Conservation (phyloP, 495 filamentous ascomycete genomes). For the Lepraria neglecta region DNA sequence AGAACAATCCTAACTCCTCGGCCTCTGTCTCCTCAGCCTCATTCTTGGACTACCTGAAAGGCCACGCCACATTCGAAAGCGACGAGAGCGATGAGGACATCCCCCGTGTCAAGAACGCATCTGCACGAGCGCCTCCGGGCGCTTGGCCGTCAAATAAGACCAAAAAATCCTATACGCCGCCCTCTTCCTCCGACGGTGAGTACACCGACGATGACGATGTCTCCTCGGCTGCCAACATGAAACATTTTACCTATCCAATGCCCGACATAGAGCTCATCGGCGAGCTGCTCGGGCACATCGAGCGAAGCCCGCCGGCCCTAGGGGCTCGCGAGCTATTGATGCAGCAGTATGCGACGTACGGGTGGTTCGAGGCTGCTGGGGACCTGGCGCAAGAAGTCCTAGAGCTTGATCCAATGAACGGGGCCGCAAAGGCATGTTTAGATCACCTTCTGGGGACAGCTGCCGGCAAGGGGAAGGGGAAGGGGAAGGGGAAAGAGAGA, state of each 20-base stretch:
- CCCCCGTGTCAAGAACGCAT: too few relatives aligned
- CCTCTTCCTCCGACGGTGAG: neutral
- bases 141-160: neutral
- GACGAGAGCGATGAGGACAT: too few relatives aligned
- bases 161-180: neutral
- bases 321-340: conserved; percentile 8
- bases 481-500: neutral
- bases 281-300: conserved; percentile 9
- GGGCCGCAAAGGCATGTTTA: neutral
- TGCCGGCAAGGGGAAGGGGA: neutral
- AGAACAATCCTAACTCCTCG: too few relatives aligned
- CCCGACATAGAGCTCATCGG: conserved; percentile 12
- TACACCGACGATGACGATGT: neutral
- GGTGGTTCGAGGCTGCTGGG: conserved; percentile 5
- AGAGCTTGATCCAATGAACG: neutral
- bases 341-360: conserved; percentile 12
- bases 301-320: neutral
- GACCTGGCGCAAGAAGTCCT: neutral
- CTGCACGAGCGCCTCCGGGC: neutral
- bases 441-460: neutral
- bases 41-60: too few relatives aligned
- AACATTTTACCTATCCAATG: neutral
- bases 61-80: too few relatives aligned
- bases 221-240: neutral
- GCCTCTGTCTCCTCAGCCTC: too few relatives aligned